Conservation (phyloP, 768 basidiomycete genomes). For the Russula earlei region DNA sequence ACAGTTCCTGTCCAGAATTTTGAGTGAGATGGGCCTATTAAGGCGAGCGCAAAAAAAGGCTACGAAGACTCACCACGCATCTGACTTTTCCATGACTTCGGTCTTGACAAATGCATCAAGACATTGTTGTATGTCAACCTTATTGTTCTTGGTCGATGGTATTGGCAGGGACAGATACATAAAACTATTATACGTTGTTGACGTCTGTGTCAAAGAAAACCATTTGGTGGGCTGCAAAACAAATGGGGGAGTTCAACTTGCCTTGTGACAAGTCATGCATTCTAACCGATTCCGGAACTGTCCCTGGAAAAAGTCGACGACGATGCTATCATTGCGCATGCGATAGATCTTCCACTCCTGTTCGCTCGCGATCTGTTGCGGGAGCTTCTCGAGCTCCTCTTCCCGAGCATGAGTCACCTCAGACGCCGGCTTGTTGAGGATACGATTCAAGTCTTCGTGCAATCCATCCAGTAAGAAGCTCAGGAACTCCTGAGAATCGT, state of each 20-base stretch:
- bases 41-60: neutral
- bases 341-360: conserved; percentile 90
- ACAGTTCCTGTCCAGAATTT: conserved; percentile 79
- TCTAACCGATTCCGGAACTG: conserved; percentile 87
- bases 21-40: neutral
- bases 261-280: conserved; percentile 86
- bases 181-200: conserved; percentile 94
- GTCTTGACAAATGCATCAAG: conserved; percentile 85
- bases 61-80: conserved; percentile 69
- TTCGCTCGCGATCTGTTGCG: conserved; percentile 81
- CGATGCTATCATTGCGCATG: conserved; percentile 82
- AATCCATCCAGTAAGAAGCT: conserved; percentile 90
- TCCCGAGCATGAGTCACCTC: conserved; percentile 71
- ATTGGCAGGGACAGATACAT: conserved; percentile 92
- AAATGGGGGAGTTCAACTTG: conserved; percentile 27
- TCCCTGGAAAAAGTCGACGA: conserved; percentile 97
- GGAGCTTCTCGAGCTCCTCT: conserved; percentile 77
- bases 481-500: conserved; percentile 96
- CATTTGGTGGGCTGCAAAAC: conserved; percentile 12
- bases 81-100: conserved; percentile 84
- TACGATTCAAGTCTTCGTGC: conserved; percentile 92
- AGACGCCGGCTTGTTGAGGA: conserved; percentile 60
- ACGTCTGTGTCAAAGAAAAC: conserved; percentile 49
- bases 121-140: conserved; percentile 68
- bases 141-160: conserved; percentile 49